These are phyloP conservation scores for Fraxinus xanthoxyloides DNA, from an alignment of 305 asterid species.

Conservation along the genomic window DNA sequence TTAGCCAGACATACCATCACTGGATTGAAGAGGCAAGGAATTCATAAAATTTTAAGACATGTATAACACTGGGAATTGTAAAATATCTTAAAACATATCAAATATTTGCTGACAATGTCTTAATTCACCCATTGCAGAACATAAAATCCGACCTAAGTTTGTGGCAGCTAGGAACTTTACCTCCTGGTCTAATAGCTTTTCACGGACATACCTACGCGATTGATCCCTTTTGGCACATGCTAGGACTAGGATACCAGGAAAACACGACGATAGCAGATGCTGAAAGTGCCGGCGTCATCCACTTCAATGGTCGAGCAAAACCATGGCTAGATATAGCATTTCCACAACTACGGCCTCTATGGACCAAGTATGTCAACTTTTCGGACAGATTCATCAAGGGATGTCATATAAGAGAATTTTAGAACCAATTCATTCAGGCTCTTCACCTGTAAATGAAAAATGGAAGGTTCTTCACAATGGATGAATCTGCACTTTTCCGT, in stretches of 20 bases:
- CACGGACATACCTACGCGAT: slow-evolving; percentile 71
- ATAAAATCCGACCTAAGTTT: slow-evolving; percentile 85
- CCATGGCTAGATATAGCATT: slow-evolving; percentile 99
- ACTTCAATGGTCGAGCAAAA: slow-evolving; percentile 95
- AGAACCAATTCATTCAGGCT: slow-evolving; percentile 28
- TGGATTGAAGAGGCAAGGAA: slow-evolving; percentile 81
- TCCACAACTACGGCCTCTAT: slow-evolving; percentile 71
- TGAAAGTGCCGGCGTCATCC: slow-evolving; percentile 78
- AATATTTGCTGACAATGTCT: slow-evolving; percentile 15
- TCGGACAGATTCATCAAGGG: slow-evolving; percentile 75
- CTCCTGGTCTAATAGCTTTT: slow-evolving; percentile 92
- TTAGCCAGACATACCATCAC: slow-evolving; percentile 70
- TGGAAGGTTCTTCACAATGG: slow-evolving; percentile 36
- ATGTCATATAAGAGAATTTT: slow-evolving; percentile 72
- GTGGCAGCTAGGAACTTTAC: slow-evolving; percentile 96
- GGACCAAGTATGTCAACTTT: slow-evolving; percentile 77
- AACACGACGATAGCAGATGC: slow-evolving; percentile 69
- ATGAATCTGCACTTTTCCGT: slow-evolving; percentile 23
- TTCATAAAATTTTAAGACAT: background rate
- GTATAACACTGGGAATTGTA: background rate
- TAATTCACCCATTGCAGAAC: slow-evolving; percentile 53
- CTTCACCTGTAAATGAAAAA: slow-evolving; percentile 44
- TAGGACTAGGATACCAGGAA: slow-evolving; percentile 91
- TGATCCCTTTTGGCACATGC: slow-evolving; percentile 94
- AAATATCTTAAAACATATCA: background rate